These are phyloP conservation scores for Linaria vulgaris DNA, from an alignment of 257 asterid genomes.

Conservation along the genomic window DNA sequence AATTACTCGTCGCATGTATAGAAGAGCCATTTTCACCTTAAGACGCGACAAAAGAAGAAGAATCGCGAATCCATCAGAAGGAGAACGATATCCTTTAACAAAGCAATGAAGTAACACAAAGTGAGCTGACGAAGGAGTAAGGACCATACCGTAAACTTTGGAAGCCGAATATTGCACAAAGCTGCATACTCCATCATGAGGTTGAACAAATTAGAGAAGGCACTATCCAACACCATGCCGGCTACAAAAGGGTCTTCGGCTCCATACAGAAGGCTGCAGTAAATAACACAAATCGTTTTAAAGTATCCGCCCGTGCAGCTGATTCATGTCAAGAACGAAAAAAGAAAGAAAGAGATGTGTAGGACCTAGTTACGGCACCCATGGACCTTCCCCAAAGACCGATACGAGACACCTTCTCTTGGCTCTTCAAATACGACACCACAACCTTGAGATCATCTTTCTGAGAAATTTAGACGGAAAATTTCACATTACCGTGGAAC, in stretches of 20 bases:
- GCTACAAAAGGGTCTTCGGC: constrained; percentile 98
- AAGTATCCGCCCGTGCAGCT: background rate
- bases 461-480: constrained; percentile 44
- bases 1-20: constrained; percentile 88
- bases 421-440: constrained; percentile 78
- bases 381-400: constrained; percentile 99
- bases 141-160: constrained; percentile 75
- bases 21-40: constrained; percentile 92
- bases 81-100: too few species aligned
- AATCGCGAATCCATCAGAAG: constrained; percentile 21
- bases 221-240: constrained; percentile 98
- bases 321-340: background rate
- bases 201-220: constrained; percentile 89
- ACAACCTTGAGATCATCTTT: constrained; percentile 93
- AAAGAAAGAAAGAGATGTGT: background rate
- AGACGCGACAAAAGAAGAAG: constrained; percentile 13
- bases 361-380: constrained; percentile 97
- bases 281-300: constrained; percentile 23
- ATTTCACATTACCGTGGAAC: constrained; percentile 5
- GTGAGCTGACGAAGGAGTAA: too few species aligned
- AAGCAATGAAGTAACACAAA: too few species aligned
- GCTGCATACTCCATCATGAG: constrained; percentile 98
- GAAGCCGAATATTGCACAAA: constrained; percentile 88
- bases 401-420: constrained; percentile 65
- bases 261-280: constrained; percentile 92